Percentiles rank a stretch among this genome's conserved stretches.
Evolutionary conservation across 768 basidiomycete species (phyloP).

Genomic region (Auriscalpium vulgare): DNA sequence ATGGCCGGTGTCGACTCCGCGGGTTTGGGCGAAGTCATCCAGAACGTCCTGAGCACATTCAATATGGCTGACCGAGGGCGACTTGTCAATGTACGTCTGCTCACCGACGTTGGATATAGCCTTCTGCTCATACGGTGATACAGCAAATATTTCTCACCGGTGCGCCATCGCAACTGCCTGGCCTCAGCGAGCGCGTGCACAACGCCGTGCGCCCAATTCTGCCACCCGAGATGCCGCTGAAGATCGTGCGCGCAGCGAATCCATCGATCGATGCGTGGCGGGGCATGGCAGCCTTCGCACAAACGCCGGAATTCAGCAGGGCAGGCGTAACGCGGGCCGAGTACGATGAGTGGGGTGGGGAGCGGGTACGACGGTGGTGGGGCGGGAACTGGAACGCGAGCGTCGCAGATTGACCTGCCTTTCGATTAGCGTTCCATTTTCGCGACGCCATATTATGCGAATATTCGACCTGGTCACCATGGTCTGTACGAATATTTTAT

Average conservation of each 20-base stretch:
- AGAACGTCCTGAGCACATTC: conserved; percentile 73
- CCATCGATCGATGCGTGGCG: conserved; percentile 78
- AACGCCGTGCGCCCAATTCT: conserved; percentile 75
- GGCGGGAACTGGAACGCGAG: conserved; percentile 79
- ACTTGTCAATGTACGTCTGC: conserved; percentile 60
- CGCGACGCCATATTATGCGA: too few species aligned
- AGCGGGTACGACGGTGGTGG: conserved; percentile 85
- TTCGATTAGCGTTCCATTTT: too few species aligned
- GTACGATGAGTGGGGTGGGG: conserved; percentile 87
- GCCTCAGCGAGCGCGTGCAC: conserved; percentile 60
- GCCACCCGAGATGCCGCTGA: conserved; percentile 71
- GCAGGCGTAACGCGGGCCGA: conserved; percentile 67
- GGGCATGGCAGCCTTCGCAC: conserved; percentile 79
- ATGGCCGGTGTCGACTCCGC: conserved; percentile 95
- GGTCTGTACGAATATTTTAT: too few species aligned
- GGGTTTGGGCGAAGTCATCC: conserved; percentile 87
- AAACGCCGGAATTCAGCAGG: conserved; percentile 42
- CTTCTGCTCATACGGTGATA: not conserved
- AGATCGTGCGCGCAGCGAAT: conserved; percentile 55
- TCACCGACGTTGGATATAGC: not conserved
- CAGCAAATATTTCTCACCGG: conserved; percentile 92
- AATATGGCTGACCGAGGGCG: conserved; percentile 42
- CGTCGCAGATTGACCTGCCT: not conserved
- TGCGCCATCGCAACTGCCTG: conserved; percentile 65
- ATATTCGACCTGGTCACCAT: too few species aligned